A percentile compares a stretch with the other conserved stretches of the same genome.
Conservation (phyloP, 495 filamentous ascomycete species). For the Symbiotaphrina buchneri region DNA sequence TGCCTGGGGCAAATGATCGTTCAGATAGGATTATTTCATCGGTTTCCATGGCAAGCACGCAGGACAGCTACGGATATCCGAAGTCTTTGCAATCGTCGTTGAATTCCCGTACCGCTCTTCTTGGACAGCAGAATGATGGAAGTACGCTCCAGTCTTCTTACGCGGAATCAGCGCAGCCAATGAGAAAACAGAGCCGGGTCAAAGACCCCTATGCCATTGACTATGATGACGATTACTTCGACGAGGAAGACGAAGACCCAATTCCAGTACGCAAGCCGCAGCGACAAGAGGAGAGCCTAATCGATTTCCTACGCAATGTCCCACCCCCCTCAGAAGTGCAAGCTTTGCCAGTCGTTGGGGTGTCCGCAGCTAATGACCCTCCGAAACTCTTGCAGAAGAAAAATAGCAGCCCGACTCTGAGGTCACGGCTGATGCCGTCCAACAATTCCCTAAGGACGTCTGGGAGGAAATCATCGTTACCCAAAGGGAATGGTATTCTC, state of each 20-base stretch:
- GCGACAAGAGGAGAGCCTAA: constrained; percentile 43
- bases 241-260: constrained; percentile 30
- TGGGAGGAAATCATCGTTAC: too few relatives aligned
- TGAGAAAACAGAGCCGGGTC: constrained; percentile 50
- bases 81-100: constrained; percentile 26
- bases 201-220: constrained; percentile 88
- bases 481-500: too few relatives aligned
- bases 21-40: constrained; percentile 8
- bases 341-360: too few relatives aligned
- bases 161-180: constrained; percentile 13
- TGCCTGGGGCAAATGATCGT: constrained; percentile 22
- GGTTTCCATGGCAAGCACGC: constrained; percentile 19
- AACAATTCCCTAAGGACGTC: too few relatives aligned
- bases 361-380: too few relatives aligned
- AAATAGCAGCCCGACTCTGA: too few relatives aligned
- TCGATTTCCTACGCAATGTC: constrained; percentile 74
- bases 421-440: too few relatives aligned
- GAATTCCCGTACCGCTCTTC: constrained; percentile 33
- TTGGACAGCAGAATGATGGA: constrained; percentile 20
- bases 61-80: constrained; percentile 14
- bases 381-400: too few relatives aligned
- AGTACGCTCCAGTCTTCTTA: constrained; percentile 6
- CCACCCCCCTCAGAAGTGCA: constrained; percentile 42
- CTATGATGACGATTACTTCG: constrained; percentile 6
- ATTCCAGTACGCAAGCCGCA: constrained; percentile 18